Base-by-base conservation (phyloP, 2,329 filamentous ascomycete genomes). In the Colletotrichum cordylinicola region DNA sequence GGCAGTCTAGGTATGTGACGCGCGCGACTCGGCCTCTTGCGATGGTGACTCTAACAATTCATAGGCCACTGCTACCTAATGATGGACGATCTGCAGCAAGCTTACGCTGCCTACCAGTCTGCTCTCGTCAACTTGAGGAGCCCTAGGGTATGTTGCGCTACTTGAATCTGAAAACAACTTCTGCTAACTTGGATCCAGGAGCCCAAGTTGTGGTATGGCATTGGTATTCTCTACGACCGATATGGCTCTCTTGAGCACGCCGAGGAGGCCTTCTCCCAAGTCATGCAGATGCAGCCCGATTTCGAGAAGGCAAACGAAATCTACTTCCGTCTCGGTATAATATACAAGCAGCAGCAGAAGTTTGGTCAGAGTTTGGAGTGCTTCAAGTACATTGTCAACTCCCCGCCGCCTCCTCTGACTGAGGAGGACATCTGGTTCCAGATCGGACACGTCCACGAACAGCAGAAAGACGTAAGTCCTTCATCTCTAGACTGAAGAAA, bases 361-460 rank as follows among this genome's bases (percentile, higher is more conserved):
- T 99, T 96, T 83, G 89, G 90, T 68, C 94, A 98, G 82, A 98
- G 96, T 88, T 89, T 98, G 61, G 97, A 98, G 95, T 98, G 97
- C 88, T 99, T 99, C 88, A 97, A 97, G 86, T 98, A 98, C 83
- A 99, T 99, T 79, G 96, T 98, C 78, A 94, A 92, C 79, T 96
- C 98, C 69, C 96, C 97, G 33, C 97, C 97, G 4, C 93, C 95
- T 6, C 97, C 97, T 4, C 86, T 99, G 80, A 98, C 96, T 0
- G 96, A 98, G 84, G 96, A 98, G 84, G 97, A 99, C 81, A 99
- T 99, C 76, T 98, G 96, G 96, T 99, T 99, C 88, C 97, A 99
- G 85, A 98, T 99, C 82, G 97, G 97, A 31, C 97, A 99, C 84
- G 97, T 99, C 66, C 96, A 99, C 82, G 97, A 99, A 83, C 97